Base-by-base conservation (phyloP, 1,139 yeast species). In the Geotrichum histeridarum region DNA sequence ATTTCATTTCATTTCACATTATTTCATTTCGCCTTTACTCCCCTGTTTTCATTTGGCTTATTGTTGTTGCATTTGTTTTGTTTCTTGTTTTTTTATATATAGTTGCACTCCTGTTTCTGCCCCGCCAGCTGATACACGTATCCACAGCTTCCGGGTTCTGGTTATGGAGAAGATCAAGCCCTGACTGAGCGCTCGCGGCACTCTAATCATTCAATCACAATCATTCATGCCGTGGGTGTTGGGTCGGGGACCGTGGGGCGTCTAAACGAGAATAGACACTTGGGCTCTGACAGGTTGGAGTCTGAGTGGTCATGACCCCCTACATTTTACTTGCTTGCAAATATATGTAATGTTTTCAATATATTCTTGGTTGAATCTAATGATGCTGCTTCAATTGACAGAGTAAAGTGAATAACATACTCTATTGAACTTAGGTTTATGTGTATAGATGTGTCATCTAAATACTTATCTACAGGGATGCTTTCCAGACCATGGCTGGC, bases 91-190 rank as follows among this genome's bases (percentile, higher is more conserved):
- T 3, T 22, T 3, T 22, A 22, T 22, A 22, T 22, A 22, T 22
- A 22, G 5, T 22, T 22, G 27, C 50, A 46, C 51, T 48, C 51
- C 51, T 48, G 46, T 48, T 48, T 48, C 51, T 48, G 51, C 51
- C 51, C 30, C 51, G 51, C 12, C 30, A 14, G 15, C 51, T 41
- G 27, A 11, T 18, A 18, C 9, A 45, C 22, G 12, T 38, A 17
- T 48, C 51, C 51, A 48, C 51, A 48, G 51, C 38, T 48, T 22
- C 35, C 44, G 51, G 51, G 51, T 48, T 48, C 51, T 48, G 36
- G 41, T 41, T 30, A 41, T 39, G 46, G 54, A 45, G 47, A 41
- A 51, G 45, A 39, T 33, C 39, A 45, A 43, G 54, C 51, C 42
- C 38, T 47, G 37, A 33, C 37, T 37, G 27, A 31, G 44, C 41